Percentiles rank a stretch among this genome's conserved stretches.
Evolutionary conservation across 2,329 filamentous ascomycete species (phyloP).

Genomic region (Venturia nashicola): DNA sequence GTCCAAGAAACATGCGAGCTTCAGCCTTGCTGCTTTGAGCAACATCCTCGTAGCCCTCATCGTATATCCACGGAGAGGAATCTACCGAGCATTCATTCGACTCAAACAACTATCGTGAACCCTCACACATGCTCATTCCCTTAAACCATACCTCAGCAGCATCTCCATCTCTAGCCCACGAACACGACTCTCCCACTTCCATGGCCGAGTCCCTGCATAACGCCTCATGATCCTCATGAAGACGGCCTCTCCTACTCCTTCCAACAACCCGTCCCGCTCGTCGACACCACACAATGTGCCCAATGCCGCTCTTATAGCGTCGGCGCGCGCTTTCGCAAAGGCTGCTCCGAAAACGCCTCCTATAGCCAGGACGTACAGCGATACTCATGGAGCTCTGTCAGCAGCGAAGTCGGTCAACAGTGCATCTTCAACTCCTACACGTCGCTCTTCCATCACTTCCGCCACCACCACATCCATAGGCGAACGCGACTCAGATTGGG

Average conservation of each 20-base stretch:
- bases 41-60: neutral
- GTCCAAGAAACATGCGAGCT: neutral
- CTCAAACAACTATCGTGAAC: neutral
- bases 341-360: conserved; percentile 24
- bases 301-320: conserved; percentile 37
- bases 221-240: neutral
- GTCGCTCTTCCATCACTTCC: neutral
- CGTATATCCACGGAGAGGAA: neutral
- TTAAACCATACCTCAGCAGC: neutral
- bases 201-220: neutral
- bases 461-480: neutral
- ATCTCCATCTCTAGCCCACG: neutral
- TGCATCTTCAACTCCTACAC: conserved; percentile 6
- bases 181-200: neutral
- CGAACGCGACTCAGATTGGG: neutral
- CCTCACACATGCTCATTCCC: neutral
- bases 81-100: neutral
- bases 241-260: neutral
- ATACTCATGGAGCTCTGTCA: conserved; percentile 30
- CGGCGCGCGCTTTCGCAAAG: conserved; percentile 35
- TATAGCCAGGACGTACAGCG: conserved; percentile 25
- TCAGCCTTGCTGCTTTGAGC: neutral
- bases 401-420: conserved; percentile 30
- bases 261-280: conserved; percentile 3
- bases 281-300: conserved; percentile 12